Base-by-base conservation (phyloP, 2,329 filamentous ascomycete genomes). In the Hymenoscyphus salicellus region DNA sequence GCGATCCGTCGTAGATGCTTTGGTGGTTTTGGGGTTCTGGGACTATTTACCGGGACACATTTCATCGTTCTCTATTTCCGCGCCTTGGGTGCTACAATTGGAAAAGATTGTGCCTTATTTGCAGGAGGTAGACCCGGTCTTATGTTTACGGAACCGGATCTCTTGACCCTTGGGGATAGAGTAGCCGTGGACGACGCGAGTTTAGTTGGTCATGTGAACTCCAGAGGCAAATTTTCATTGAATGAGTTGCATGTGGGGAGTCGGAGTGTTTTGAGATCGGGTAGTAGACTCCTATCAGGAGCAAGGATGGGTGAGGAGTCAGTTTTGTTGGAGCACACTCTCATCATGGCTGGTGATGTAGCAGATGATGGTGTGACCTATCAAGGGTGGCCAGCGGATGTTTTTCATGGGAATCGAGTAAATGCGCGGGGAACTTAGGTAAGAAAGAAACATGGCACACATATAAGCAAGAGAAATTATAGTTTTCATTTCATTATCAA, bases 81-180 rank as follows among this genome's bases (percentile, higher is more conserved):
- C 6, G 77, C 79, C 0, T 73, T 86, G 26, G 84, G 84, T 17
- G 83, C 83, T 3, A 78, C 74, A 0, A 84, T 86, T 56, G 84
- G 84, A 5, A 78, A 79, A 28, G 80, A 86, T 74, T 85, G 83
- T 64, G 81, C 83, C 0, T 75, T 86, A 5, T 85, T 85, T 61
- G 81, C 82, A 1, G 83, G 82, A 46, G 84, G 84, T 0, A 71
- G 75, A 5, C 83, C 83, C 0, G 81, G 78, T 41, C 75, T 86
- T 17, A 79, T 83, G 72, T 84, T 86, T 68, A 86, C 84, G 0
- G 84, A 86, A 74, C 84, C 84, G 0, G 84, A 86, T 63, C 77
- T 86, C 6, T 75, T 86, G 16, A 81, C 77, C 0, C 74, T 86
- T 1, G 84, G 84, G 1, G 79, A 84, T 67, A 74, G 84, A 1